A percentile compares a stretch with the other conserved stretches of the same genome.
Conservation (phyloP, 805 yeast genomes). For the Sporopachydermia quercuum region DNA sequence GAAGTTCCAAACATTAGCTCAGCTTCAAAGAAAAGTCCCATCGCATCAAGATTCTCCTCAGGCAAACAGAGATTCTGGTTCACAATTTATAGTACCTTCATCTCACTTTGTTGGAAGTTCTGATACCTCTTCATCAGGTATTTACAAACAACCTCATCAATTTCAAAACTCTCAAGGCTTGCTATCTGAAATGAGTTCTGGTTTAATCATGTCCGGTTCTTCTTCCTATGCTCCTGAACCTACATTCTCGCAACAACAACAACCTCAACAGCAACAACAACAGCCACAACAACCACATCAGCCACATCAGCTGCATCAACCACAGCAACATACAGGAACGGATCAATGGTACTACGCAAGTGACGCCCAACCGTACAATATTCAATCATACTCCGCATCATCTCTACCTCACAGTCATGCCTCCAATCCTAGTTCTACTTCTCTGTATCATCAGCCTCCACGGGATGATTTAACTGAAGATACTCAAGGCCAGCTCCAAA, state of each 20-base stretch:
- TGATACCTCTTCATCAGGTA: background rate
- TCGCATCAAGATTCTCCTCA: no score
- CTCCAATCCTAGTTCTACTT: background rate
- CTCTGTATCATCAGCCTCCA: constrained; percentile 1
- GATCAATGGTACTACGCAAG: background rate
- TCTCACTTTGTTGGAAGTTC: no score
- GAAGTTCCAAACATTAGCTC: background rate
- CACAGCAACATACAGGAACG: no score
- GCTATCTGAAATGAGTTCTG: background rate
- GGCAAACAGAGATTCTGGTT: no score
- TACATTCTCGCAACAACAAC: background rate
- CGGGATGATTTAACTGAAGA: background rate
- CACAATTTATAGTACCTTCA: no score
- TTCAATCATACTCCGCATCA: no score
- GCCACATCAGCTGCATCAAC: background rate
- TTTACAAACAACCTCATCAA: no score
- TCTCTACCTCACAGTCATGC: no score
- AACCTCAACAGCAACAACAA: background rate
- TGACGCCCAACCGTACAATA: background rate
- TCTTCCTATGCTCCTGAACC: background rate
- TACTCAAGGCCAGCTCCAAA: background rate
- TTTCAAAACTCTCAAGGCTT: no score
- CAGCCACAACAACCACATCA: background rate
- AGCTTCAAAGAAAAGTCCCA: background rate
- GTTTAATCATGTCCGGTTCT: background rate